Conservation (phyloP, 805 yeast genomes). For the Brettanomyces bruxellensis region DNA sequence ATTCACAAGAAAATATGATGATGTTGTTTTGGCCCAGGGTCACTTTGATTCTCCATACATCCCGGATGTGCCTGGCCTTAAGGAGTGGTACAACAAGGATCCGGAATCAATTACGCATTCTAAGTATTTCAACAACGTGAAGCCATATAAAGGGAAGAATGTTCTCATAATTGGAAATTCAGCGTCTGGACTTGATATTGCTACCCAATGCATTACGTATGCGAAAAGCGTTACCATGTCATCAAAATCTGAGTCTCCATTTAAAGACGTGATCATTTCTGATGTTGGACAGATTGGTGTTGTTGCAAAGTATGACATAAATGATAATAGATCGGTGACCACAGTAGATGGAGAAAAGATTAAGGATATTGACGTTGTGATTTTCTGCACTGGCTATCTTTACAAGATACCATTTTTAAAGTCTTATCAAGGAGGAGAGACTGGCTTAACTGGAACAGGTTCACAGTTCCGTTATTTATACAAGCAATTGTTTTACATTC, state of each 20-base stretch:
- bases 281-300: conserved; percentile 19
- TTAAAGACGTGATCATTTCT: conserved; percentile 19
- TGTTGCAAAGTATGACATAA: conserved; percentile 17
- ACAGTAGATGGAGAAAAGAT: conserved; percentile 42
- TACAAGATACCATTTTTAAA: conserved; percentile 57
- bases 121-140: conserved; percentile 30
- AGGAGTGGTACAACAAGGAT: conserved; percentile 22
- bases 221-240: conserved; percentile 23
- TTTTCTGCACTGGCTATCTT: conserved; percentile 72
- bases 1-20: conserved; percentile 16
- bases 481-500: conserved; percentile 36
- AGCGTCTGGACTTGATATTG: conserved; percentile 64
- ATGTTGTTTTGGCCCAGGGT: conserved; percentile 37
- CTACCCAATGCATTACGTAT: conserved; percentile 23
- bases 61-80: conserved; percentile 34
- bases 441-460: conserved; percentile 26
- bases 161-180: conserved; percentile 36
- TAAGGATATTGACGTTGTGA: conserved; percentile 41
- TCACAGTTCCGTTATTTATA: conserved; percentile 29
- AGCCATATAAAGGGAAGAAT: conserved; percentile 24
- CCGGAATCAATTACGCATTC: conserved; percentile 33
- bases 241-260: conserved; percentile 21
- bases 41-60: conserved; percentile 39
- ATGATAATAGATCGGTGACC: conserved; percentile 25
- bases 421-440: conserved; percentile 18